These are phyloP conservation scores for Aureobasidium subglaciale DNA, from an alignment of 2,329 filamentous ascomycete species.

Conservation along the genomic window DNA sequence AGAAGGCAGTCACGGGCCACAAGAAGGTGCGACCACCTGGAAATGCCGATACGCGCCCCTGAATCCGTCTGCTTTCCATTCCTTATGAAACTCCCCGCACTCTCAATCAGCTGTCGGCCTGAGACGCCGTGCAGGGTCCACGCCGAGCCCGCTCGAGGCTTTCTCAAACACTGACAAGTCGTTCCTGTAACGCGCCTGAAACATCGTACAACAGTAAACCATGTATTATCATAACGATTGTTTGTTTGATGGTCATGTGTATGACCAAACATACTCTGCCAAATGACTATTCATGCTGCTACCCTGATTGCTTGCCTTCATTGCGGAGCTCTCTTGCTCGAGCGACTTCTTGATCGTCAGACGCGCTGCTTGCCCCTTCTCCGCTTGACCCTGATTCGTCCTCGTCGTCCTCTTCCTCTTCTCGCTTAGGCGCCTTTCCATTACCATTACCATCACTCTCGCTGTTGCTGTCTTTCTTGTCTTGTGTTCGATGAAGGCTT, in stretches of 20 bases:
- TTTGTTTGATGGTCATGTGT: too few species aligned
- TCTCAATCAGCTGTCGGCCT: neutral
- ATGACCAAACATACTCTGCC: too few species aligned
- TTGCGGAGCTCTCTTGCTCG: neutral
- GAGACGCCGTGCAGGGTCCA: neutral
- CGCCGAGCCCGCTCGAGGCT: neutral
- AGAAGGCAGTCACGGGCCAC: slow-evolving; percentile 8
- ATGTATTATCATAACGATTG: too few species aligned
- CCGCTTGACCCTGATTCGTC: neutral
- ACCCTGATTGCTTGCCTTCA: neutral
- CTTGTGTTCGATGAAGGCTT: neutral
- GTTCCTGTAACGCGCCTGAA: neutral
- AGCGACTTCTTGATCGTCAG: slow-evolving; percentile 1
- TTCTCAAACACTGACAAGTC: neutral
- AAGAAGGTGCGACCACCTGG: neutral
- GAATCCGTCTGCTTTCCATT: slow-evolving; percentile 7
- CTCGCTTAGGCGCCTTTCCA: neutral
- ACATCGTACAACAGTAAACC: neutral
- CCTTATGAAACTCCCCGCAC: neutral
- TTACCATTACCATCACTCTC: neutral
- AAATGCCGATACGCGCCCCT: slow-evolving; percentile 8
- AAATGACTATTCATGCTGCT: too few species aligned
- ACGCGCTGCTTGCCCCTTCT: slow-evolving; percentile 3
- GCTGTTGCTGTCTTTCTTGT: neutral
- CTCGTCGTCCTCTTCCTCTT: slow-evolving; percentile 1